Evolutionary conservation across 1,139 yeast genomes (phyloP).

Genomic region (Hyphopichia buzzinii): DNA sequence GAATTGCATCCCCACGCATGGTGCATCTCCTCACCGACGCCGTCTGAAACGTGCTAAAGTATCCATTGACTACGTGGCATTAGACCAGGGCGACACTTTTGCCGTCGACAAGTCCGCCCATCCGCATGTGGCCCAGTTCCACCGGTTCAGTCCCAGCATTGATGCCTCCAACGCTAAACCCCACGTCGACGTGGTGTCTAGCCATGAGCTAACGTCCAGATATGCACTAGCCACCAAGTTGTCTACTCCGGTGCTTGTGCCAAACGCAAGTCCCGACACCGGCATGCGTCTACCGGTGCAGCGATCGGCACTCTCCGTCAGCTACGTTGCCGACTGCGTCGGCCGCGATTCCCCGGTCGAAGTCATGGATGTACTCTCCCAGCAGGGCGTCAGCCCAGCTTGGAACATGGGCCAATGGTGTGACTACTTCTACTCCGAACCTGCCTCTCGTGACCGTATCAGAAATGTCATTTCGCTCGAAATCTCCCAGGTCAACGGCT

Average conservation of each 20-base stretch:
- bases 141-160: slow-evolving; percentile 15
- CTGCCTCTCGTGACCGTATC: slow-evolving; percentile 56
- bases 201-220: slow-evolving; percentile 31
- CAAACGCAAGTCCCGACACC: slow-evolving; percentile 26
- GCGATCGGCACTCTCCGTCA: slow-evolving; percentile 46
- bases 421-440: slow-evolving; percentile 57
- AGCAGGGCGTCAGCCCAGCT: slow-evolving; percentile 55
- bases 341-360: slow-evolving; percentile 69
- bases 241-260: slow-evolving; percentile 30
- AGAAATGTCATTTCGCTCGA: slow-evolving; percentile 82
- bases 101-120: slow-evolving; percentile 59
- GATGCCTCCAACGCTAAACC: slow-evolving; percentile 4
- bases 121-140: slow-evolving; percentile 54
- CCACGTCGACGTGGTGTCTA: slow-evolving; percentile 14
- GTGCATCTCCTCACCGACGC: slow-evolving; percentile 55
- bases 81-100: slow-evolving; percentile 69
- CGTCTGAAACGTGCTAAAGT: slow-evolving; percentile 54
- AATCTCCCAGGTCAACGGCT: slow-evolving; percentile 53
- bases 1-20: slow-evolving; percentile 42
- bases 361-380: slow-evolving; percentile 89
- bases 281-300: slow-evolving; percentile 41
- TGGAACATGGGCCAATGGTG: slow-evolving; percentile 80
- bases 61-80: slow-evolving; percentile 72
- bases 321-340: slow-evolving; percentile 54
- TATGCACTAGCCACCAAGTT: slow-evolving; percentile 29